Evolutionary conservation across 805 yeast genomes (phyloP).

Genomic region (Yarrowia sp.): DNA sequence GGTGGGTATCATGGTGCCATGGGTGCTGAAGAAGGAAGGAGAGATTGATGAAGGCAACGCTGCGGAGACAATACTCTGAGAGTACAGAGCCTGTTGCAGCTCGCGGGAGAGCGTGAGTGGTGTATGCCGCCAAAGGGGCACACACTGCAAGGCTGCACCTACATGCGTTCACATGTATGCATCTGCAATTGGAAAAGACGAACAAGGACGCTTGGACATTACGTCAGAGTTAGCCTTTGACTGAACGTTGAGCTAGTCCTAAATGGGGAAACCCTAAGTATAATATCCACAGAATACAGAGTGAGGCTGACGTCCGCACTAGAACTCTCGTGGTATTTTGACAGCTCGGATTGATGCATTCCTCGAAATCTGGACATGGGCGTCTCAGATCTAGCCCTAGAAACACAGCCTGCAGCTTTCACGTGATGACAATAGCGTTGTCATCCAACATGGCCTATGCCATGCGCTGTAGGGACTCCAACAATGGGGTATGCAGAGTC

Average conservation of each 20-base stretch:
- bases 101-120: conserved; percentile 23
- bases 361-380: background rate
- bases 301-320: background rate
- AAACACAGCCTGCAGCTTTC: background rate
- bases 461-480: background rate
- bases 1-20: conserved; percentile 25
- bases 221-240: background rate
- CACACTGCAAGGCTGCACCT: conserved; percentile 19
- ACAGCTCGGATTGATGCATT: background rate
- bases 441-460: background rate
- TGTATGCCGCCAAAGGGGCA: conserved; percentile 23
- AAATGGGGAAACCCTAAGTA: background rate
- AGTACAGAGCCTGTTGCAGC: conserved; percentile 16
- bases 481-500: background rate
- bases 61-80: background rate
- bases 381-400: background rate
- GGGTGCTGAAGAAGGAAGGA: conserved; percentile 18
- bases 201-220: background rate
- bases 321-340: background rate
- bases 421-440: background rate
- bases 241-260: conserved; percentile 9
- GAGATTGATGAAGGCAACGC: conserved; percentile 1
- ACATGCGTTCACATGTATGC: conserved; percentile 12
- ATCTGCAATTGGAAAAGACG: background rate
- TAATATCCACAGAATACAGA: background rate